These are phyloP conservation scores for Pseudoturritis turrita DNA, from an alignment of 345 rosid species.

Conservation along the genomic window DNA sequence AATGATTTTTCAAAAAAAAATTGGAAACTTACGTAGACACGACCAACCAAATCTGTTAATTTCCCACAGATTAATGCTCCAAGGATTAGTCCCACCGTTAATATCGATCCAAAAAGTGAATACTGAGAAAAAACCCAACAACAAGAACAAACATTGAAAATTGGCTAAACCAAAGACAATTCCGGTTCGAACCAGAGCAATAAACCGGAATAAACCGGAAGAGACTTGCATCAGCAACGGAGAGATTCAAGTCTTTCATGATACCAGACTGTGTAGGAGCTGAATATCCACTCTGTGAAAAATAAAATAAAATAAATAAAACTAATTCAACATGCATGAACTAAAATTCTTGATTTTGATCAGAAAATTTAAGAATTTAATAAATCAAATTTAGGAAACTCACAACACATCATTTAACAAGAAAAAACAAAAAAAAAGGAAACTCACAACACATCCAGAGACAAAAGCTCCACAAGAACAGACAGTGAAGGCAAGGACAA, in stretches of 20 bases:
- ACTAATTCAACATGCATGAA: background rate
- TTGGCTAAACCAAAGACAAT: background rate
- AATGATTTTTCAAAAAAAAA: too few species aligned
- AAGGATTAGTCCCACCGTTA: slow-evolving; percentile 44
- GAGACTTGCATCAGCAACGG: slow-evolving; percentile 28
- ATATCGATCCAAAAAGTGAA: slow-evolving; percentile 51
- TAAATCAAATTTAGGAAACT: background rate
- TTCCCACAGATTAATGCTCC: slow-evolving; percentile 48
- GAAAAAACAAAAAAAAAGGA: too few species aligned
- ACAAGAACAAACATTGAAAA: background rate
- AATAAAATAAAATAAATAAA: background rate
- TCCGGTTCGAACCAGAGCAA: background rate
- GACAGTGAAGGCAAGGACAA: slow-evolving; percentile 25
- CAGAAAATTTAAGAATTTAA: background rate
- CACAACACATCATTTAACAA: slow-evolving; percentile 33
- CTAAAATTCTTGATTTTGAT: too few species aligned
- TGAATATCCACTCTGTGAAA: slow-evolving; percentile 20
- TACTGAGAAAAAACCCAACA: slow-evolving; percentile 20
- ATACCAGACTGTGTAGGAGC: slow-evolving; percentile 33
- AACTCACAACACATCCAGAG: slow-evolving; percentile 31
- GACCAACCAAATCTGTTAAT: slow-evolving; percentile 44
- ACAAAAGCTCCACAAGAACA: slow-evolving; percentile 25
- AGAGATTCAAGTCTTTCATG: slow-evolving; percentile 30
- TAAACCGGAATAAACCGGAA: slow-evolving; percentile 3
- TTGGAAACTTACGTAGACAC: slow-evolving; percentile 45